Conservation (phyloP, 129 eudicot genomes). For the Helichrysum umbraculigerum region DNA sequence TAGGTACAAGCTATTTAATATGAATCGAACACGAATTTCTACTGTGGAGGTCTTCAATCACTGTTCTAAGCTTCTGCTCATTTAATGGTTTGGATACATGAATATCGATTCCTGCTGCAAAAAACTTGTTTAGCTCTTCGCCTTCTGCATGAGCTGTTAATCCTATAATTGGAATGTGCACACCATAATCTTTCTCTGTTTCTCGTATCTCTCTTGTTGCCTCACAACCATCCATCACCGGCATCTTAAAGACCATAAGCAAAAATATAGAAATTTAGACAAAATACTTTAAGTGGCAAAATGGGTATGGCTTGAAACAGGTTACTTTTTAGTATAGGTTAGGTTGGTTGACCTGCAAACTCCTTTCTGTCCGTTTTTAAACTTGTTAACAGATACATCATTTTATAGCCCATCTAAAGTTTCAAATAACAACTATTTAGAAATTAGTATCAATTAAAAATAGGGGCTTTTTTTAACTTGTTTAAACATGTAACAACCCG, state of each 20-base stretch:
- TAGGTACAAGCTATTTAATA: neutral
- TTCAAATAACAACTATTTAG: too few relatives aligned
- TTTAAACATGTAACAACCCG: neutral
- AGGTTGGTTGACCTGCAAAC: neutral
- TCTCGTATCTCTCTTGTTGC: slow-evolving; percentile 39
- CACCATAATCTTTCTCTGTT: slow-evolving; percentile 42
- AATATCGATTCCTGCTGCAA: slow-evolving; percentile 13
- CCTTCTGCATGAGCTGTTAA: slow-evolving; percentile 46
- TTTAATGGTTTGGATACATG: slow-evolving; percentile 43
- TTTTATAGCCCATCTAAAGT: neutral
- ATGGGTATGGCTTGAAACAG: neutral
- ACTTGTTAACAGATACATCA: neutral
- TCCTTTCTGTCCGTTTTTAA: neutral
- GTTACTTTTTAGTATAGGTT: neutral
- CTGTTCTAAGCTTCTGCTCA: slow-evolving; percentile 25
- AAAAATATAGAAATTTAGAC: neutral
- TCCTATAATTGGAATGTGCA: slow-evolving; percentile 50
- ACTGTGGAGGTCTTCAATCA: slow-evolving; percentile 26
- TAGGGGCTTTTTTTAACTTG: neutral
- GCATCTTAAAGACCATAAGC: slow-evolving; percentile 17
- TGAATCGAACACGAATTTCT: neutral
- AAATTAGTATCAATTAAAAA: neutral
- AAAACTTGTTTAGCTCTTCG: slow-evolving; percentile 11
- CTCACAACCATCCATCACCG: slow-evolving; percentile 31
- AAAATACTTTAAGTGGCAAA: neutral